Evolutionary conservation across 2,329 filamentous ascomycete species (phyloP).

Genomic region (Fusarium globosum): DNA sequence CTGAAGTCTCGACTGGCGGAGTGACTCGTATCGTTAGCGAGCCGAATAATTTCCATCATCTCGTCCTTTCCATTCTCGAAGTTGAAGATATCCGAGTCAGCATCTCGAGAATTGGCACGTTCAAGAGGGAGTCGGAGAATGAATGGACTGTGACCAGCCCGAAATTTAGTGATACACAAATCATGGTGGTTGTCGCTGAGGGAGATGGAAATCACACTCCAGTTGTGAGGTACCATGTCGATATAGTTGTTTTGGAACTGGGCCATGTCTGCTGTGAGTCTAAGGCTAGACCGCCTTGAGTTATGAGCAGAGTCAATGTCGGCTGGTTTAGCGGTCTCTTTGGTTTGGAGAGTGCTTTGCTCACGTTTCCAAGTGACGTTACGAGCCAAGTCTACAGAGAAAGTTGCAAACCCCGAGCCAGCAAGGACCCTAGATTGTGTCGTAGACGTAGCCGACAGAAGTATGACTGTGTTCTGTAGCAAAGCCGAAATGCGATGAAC

Average conservation of each 20-base stretch:
- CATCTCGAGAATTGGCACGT: slow-evolving; percentile 82
- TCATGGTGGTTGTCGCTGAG: slow-evolving; percentile 86
- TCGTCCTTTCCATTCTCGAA: slow-evolving; percentile 84
- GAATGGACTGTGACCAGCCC: slow-evolving; percentile 80
- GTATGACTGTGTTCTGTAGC: slow-evolving; percentile 72
- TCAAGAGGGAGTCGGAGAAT: slow-evolving; percentile 87
- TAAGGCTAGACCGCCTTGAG: slow-evolving; percentile 57
- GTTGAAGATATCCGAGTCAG: slow-evolving; percentile 81
- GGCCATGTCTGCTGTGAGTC: slow-evolving; percentile 62
- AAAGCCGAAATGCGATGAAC: slow-evolving; percentile 73
- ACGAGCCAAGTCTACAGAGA: slow-evolving; percentile 75
- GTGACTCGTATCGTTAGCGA: slow-evolving; percentile 87
- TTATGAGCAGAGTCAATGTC: slow-evolving; percentile 8
- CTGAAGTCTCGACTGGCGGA: slow-evolving; percentile 72
- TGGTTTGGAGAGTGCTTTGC: slow-evolving; percentile 63
- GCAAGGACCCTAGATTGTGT: slow-evolving; percentile 58
- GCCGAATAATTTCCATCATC: slow-evolving; percentile 82
- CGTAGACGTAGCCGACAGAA: slow-evolving; percentile 71
- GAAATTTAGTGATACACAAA: slow-evolving; percentile 88
- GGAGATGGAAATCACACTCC: slow-evolving; percentile 88
- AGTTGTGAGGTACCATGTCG: slow-evolving; percentile 83
- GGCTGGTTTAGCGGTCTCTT: slow-evolving; percentile 19
- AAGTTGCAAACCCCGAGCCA: slow-evolving; percentile 68
- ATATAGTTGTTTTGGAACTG: slow-evolving; percentile 84
- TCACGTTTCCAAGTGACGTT: slow-evolving; percentile 76